A percentile compares a stretch with the other conserved stretches of the same genome.
phyloP scores from a whole-genome alignment of 192 early-diverging fungal genomes.

The Phlyctochytrium planicorne region DNA sequence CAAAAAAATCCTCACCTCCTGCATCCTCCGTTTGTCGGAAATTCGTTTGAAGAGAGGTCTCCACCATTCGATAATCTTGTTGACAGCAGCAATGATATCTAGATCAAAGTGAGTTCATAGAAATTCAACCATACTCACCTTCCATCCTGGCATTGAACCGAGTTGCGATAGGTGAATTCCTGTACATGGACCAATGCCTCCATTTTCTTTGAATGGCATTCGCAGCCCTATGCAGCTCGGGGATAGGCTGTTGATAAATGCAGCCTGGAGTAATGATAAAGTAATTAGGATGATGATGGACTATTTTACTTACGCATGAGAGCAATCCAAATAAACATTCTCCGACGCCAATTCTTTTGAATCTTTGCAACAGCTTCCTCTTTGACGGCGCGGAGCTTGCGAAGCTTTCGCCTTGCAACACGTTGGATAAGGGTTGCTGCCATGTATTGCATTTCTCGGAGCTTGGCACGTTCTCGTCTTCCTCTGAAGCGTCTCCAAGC shows the following conservation, averaged over 20 bases:
- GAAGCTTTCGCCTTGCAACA: constrained; percentile 49
- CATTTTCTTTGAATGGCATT: constrained; percentile 51
- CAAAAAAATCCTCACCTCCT: constrained; percentile 30
- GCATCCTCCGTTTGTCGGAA: constrained; percentile 34
- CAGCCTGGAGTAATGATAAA: constrained; percentile 29
- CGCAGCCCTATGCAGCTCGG: constrained; percentile 50
- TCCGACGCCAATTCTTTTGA: constrained; percentile 52
- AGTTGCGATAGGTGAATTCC: constrained; percentile 54
- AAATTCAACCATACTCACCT: constrained; percentile 31
- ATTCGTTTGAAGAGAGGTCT: constrained; percentile 45
- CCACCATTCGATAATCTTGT: constrained; percentile 55
- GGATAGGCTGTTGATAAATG: constrained; percentile 56
- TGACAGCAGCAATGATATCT: constrained; percentile 41
- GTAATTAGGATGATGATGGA: not conserved
- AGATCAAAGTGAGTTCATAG: constrained; percentile 1
- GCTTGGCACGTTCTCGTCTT: constrained; percentile 31
- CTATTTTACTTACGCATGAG: constrained; percentile 39
- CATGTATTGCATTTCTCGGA: constrained; percentile 48
- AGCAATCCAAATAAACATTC: constrained; percentile 52
- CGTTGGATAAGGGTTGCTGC: constrained; percentile 55
- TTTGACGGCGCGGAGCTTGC: constrained; percentile 43
- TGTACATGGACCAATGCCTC: constrained; percentile 55
- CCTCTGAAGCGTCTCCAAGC: constrained; percentile 51
- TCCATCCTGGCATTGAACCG: constrained; percentile 52
- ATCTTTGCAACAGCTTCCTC: constrained; percentile 52